Conservation (phyloP, 2,329 filamentous ascomycete species). For the Claviceps pazoutovae region DNA sequence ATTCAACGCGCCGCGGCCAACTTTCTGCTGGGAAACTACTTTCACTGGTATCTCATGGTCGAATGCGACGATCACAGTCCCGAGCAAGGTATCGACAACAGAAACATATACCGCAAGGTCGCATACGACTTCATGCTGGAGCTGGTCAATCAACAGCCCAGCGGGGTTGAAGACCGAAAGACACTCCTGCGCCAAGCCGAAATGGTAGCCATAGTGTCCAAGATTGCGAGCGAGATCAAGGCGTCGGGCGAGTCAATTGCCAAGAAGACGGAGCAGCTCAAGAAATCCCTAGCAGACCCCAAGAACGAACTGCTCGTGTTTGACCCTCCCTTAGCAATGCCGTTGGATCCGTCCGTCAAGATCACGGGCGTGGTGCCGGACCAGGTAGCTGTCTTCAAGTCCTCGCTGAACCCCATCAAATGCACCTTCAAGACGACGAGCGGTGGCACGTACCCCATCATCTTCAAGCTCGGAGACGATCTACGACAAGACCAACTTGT, state of each 20-base stretch:
- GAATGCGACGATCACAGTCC: constrained; percentile 79
- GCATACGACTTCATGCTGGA: constrained; percentile 94
- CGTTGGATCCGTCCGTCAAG: constrained; percentile 70
- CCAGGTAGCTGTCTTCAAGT: constrained; percentile 88
- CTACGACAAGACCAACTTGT: constrained; percentile 93
- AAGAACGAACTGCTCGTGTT: constrained; percentile 79
- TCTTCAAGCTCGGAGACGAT: constrained; percentile 96
- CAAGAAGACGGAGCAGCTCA: constrained; percentile 71
- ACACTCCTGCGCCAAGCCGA: constrained; percentile 78
- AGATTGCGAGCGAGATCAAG: constrained; percentile 79
- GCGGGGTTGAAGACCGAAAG: constrained; percentile 60
- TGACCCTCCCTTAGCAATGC: constrained; percentile 74
- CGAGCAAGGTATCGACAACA: constrained; percentile 60
- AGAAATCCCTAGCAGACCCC: constrained; percentile 70
- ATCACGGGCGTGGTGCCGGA: constrained; percentile 71
- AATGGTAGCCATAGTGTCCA: constrained; percentile 72
- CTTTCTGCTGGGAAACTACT: constrained; percentile 82
- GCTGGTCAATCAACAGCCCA: constrained; percentile 53
- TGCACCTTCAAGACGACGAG: constrained; percentile 75
- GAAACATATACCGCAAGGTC: constrained; percentile 80
- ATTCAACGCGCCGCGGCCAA: constrained; percentile 80
- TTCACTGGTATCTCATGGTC: constrained; percentile 98
- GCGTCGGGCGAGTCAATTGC: constrained; percentile 63
- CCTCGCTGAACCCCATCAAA: constrained; percentile 79
- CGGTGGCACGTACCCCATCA: constrained; percentile 71